Base-by-base conservation (phyloP, 73 alveolate genomes). In the Symbiodinium pilosum region DNA sequence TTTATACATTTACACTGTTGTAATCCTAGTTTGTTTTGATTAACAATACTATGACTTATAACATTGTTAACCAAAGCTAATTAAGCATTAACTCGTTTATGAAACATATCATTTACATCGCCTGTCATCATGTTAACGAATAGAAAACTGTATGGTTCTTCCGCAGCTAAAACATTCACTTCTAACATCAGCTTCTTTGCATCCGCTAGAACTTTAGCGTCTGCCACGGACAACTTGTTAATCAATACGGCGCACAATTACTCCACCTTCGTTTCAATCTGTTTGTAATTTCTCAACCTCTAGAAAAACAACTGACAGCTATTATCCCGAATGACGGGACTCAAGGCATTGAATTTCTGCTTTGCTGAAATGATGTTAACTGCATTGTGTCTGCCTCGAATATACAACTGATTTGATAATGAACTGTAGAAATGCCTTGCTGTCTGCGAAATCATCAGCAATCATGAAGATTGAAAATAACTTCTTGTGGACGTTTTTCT, bases 401-500 rank as follows among this genome's bases (percentile, higher is more conserved):
- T 75, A 84, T 84, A 84, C 21, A 84, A 6, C 30, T 32, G 41
- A n/a, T 84, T 84, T 40, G 43, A 34, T 11, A 84, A 43, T 1
- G 52, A 32, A 0, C 34, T 5, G 26, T 84, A 42, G 59, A 40
- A 84, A 40, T 84, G 41, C 38, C 30, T 42, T 42, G 42, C 36
- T 41, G 42, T 84, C 93, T 20, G 93, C 93, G 52, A 84, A 64
- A 43, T 84, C 93, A 43, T 84, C 93, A 8, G 43, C 43, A 20
- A 44, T 43, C 0, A 84, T 9, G 4, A 84, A 34, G 36, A 43
- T 84, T 20, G 93, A 44, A 84, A 26, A 84, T 43, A 84, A 40
- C 43, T 41, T 84, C 52, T 84, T 84, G 18, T 40, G 41, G 71
- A 43, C 56, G 43, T 84, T 42, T n/a, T 84, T 84, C 73, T 84